Conservation (phyloP, 2,329 filamentous ascomycete species). For the Cercospora sesami region DNA sequence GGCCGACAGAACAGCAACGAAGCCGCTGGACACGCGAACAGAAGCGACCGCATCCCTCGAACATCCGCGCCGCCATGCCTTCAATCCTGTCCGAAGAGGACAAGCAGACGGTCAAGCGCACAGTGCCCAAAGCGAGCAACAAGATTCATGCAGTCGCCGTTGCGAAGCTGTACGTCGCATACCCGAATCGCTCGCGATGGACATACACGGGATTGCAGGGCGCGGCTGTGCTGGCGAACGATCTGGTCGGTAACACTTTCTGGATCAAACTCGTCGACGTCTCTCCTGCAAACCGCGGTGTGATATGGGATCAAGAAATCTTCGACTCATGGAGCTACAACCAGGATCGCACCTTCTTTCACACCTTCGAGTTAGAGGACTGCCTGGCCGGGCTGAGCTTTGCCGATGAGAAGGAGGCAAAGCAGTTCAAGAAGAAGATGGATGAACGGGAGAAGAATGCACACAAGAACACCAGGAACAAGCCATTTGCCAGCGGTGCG, state of each 20-base stretch:
- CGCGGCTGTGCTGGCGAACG: constrained; percentile 86
- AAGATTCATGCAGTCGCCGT: constrained; percentile 97
- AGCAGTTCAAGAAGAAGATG: constrained; percentile 96
- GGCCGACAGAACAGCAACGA: neutral
- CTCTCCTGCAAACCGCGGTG: constrained; percentile 78
- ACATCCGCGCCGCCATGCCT: constrained; percentile 26
- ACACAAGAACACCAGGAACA: constrained; percentile 23
- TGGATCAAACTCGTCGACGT: constrained; percentile 98
- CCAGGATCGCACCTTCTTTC: constrained; percentile 95
- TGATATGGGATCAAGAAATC: constrained; percentile 97
- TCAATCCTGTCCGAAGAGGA: constrained; percentile 81
- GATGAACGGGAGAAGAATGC: constrained; percentile 46
- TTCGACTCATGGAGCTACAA: constrained; percentile 95
- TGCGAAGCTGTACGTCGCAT: constrained; percentile 87
- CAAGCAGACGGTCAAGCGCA: constrained; percentile 93
- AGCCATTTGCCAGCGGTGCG: constrained; percentile 32
- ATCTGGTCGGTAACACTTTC: constrained; percentile 90
- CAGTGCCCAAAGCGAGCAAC: constrained; percentile 89
- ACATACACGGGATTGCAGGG: constrained; percentile 92
- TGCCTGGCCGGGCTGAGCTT: constrained; percentile 90
- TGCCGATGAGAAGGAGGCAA: constrained; percentile 94
- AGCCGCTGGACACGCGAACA: neutral
- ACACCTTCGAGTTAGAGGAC: constrained; percentile 93
- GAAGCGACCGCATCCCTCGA: neutral
- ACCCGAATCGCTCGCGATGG: constrained; percentile 84